Percentiles rank a stretch among this genome's conserved stretches.
Conservation (phyloP, 108 stramenopile genomes). For the Fistulifera pelliculosa region DNA sequence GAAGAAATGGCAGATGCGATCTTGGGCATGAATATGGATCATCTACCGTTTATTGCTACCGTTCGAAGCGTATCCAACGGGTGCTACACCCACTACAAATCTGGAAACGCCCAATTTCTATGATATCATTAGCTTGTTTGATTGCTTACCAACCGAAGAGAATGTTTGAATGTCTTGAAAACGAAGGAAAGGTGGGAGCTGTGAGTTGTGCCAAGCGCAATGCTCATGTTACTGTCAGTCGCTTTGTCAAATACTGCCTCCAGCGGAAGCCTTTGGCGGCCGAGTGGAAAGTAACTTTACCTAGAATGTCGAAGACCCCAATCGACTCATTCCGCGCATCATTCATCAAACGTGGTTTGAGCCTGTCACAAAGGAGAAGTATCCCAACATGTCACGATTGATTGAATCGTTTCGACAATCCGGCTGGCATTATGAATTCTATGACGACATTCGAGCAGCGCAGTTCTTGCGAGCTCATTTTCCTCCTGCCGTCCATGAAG, state of each 20-base stretch:
- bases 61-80: background rate
- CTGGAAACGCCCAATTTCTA: conserved; percentile 26
- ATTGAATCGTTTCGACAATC: conserved; percentile 48
- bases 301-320: background rate
- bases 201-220: conserved; percentile 27
- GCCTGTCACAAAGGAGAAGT: conserved; percentile 27
- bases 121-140: conserved; percentile 1
- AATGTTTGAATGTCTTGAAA: conserved; percentile 32
- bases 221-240: conserved; percentile 68
- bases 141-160: conserved; percentile 9
- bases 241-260: conserved; percentile 52
- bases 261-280: conserved; percentile 23
- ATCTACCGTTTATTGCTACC: conserved; percentile 4
- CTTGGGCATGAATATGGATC: background rate
- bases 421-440: conserved; percentile 60
- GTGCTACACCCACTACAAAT: conserved; percentile 5
- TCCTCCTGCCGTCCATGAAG: conserved; percentile 25
- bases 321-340: conserved; percentile 33
- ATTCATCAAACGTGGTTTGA: conserved; percentile 65
- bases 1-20: too few relatives aligned
- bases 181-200: conserved; percentile 14
- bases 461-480: conserved; percentile 28
- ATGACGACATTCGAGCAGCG: conserved; percentile 33
- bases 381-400: conserved; percentile 38
- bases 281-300: conserved; percentile 1